A percentile compares a stretch with the other conserved stretches of the same genome.
Conservation (phyloP, 768 basidiomycete species). For the Tricholoma flavovirens region DNA sequence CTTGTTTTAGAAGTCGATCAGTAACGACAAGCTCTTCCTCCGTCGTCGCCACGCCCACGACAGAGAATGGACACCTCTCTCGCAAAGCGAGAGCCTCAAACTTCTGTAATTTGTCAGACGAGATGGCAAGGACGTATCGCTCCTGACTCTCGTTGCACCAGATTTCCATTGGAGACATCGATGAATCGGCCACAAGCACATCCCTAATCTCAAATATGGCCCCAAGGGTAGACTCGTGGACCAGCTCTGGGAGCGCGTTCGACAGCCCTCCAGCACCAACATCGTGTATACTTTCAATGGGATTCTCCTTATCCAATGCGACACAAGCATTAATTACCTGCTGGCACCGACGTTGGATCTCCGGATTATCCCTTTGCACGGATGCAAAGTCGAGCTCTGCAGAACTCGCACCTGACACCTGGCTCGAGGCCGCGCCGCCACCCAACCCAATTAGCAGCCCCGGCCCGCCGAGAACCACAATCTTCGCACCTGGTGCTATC, state of each 20-base stretch:
- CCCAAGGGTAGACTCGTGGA: slow-evolving; percentile 92
- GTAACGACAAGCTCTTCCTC: slow-evolving; percentile 85
- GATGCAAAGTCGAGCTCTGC: slow-evolving; percentile 96
- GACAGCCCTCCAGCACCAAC: slow-evolving; percentile 97
- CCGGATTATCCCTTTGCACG: slow-evolving; percentile 96
- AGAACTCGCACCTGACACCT: slow-evolving; percentile 83
- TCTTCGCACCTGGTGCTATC: slow-evolving; percentile 77
- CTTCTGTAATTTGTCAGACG: slow-evolving; percentile 47
- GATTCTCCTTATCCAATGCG: slow-evolving; percentile 49
- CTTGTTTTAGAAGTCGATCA: slow-evolving; percentile 71
- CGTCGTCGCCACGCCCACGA: slow-evolving; percentile 83
- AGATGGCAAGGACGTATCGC: slow-evolving; percentile 91
- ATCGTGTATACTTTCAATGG: slow-evolving; percentile 95
- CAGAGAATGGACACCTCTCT: slow-evolving; percentile 89
- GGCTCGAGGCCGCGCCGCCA: slow-evolving; percentile 94
- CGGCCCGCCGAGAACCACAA: slow-evolving; percentile 92
- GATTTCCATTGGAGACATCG: slow-evolving; percentile 99
- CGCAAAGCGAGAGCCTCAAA: slow-evolving; percentile 79
- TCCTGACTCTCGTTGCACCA: slow-evolving; percentile 99
- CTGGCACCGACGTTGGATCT: slow-evolving; percentile 96
- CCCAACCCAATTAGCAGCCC: slow-evolving; percentile 96
- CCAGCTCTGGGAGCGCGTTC: slow-evolving; percentile 94
- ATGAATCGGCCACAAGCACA: slow-evolving; percentile 83
- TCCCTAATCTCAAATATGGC: slow-evolving; percentile 92
- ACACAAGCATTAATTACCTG: slow-evolving; percentile 95